Percentiles rank a stretch among this genome's conserved stretches.
Conservation (phyloP, 163 green algal genomes). For the Chlamydomonas reinhardtii region DNA sequence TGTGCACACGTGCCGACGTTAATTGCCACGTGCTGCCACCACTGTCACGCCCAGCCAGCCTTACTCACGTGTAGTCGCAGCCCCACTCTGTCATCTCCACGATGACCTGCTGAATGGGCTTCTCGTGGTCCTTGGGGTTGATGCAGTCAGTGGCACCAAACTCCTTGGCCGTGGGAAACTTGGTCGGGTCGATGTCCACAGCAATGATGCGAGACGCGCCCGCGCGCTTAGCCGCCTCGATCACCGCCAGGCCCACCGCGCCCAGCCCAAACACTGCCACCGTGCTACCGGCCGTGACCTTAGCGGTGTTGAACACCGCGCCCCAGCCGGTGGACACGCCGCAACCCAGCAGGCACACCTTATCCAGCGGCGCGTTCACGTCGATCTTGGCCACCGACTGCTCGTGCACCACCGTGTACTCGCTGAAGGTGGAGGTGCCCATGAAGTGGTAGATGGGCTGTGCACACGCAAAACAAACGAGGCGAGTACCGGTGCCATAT, state of each 20-base stretch:
- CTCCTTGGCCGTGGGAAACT: constrained; percentile 88
- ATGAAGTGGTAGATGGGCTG: constrained; percentile 98
- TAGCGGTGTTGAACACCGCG: constrained; percentile 97
- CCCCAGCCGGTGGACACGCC: constrained; percentile 93
- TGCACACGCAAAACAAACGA: background rate
- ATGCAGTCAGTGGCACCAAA: constrained; percentile 96
- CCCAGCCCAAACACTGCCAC: constrained; percentile 96
- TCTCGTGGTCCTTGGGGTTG: constrained; percentile 93
- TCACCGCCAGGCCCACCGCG: constrained; percentile 94
- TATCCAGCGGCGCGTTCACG: constrained; percentile 83
- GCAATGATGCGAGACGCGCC: constrained; percentile 91
- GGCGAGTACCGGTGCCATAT: background rate
- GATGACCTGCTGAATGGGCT: constrained; percentile 92
- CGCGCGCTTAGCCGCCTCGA: constrained; percentile 79
- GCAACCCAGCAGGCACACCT: constrained; percentile 93
- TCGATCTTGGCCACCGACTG: constrained; percentile 96
- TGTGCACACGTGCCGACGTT: background rate
- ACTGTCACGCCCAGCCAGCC: too few relatives aligned
- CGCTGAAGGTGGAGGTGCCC: constrained; percentile 92
- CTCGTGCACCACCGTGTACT: constrained; percentile 99
- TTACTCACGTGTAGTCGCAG: constrained; percentile 93
- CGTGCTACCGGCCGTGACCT: constrained; percentile 88
- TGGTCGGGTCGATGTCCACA: constrained; percentile 90
- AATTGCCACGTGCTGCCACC: too few relatives aligned
- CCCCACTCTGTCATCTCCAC: constrained; percentile 94